Evolutionary conservation across 2,329 filamentous ascomycete species (phyloP), one percentile per base, ranked within the genome.

Genomic region (Aspergillus sp.): DNA sequence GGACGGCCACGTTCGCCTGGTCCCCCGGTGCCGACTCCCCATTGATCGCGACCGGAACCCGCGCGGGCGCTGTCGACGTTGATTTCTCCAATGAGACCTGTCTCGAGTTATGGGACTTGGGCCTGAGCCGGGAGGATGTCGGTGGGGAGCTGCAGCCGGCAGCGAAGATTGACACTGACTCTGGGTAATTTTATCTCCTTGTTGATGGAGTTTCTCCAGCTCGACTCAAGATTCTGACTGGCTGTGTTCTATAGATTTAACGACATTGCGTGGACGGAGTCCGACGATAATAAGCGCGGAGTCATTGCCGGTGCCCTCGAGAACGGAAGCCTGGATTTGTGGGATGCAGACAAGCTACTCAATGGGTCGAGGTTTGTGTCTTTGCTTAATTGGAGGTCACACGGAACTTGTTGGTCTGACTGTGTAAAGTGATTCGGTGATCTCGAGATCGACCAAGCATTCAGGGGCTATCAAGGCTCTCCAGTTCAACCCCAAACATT

Each of bases 1-100:
- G 94, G 76, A 99, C 94, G 67, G 94, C 93, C 74, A 89, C 93
- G 67, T 99, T 99, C 74, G 91, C 94, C 69, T 99, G 94, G 93
- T 96, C 91, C 63, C 88, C 92, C 21, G 89, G 87, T 64, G 78
- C 89, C 47, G 82, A 84, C 36, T 85, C 87, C 63, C 91, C 93
- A 64, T 81, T 96, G 63, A 80, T 99, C 59, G 93, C 91, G 55
- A 99, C 94, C 23, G 94, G 94, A 65, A 99, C 94, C 44, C 87
- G 92, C 64, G 92, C 94, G 56, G 94, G 94, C 58, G 94, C 94
- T 64, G 91, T 99, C 40, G 91, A 96, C 75, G 92, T 90, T 64
- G 92, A 97, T 74, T 99, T 99, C 76, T 97, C 94, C 23, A 94
- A 94, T 73, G 92, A 97, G 72, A 97, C 91, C 59, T 93, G 93